These are phyloP conservation scores for Hippophae rhamnoides DNA, from an alignment of 306 rosid species.

Conservation along the genomic window DNA sequence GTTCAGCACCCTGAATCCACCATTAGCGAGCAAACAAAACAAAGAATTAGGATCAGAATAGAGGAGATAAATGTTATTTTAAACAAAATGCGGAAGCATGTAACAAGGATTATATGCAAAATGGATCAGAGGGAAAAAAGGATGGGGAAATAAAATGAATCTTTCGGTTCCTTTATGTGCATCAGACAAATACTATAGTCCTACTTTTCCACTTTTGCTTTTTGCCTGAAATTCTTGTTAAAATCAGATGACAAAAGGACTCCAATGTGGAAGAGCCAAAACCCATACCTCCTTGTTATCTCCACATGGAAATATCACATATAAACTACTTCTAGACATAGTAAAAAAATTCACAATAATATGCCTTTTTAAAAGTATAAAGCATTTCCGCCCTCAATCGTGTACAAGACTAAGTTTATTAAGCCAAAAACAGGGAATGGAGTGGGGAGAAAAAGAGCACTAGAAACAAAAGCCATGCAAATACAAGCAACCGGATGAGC, in stretches of 20 bases:
- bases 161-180: background rate
- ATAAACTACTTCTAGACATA: too few relatives aligned
- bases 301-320: too few relatives aligned
- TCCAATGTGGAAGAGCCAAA: background rate
- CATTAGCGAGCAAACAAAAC: conserved; percentile 11
- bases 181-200: background rate
- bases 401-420: too few relatives aligned
- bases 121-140: too few relatives aligned
- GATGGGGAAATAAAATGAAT: too few relatives aligned
- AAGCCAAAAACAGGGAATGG: too few relatives aligned
- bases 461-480: conserved; percentile 5
- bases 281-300: background rate
- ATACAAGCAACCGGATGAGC: conserved; percentile 2
- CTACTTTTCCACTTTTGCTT: background rate
- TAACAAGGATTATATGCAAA: too few relatives aligned
- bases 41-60: background rate
- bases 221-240: background rate
- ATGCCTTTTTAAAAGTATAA: too few relatives aligned
- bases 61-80: too few relatives aligned
- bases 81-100: too few relatives aligned
- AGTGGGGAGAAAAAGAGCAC: background rate
- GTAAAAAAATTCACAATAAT: too few relatives aligned
- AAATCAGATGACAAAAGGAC: background rate
- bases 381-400: too few relatives aligned
- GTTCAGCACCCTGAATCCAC: conserved; percentile 82